Evolutionary conservation across 257 asterid genomes (phyloP), one percentile per base, ranked within the genome.

Genomic region (Solanum medicagineum): DNA sequence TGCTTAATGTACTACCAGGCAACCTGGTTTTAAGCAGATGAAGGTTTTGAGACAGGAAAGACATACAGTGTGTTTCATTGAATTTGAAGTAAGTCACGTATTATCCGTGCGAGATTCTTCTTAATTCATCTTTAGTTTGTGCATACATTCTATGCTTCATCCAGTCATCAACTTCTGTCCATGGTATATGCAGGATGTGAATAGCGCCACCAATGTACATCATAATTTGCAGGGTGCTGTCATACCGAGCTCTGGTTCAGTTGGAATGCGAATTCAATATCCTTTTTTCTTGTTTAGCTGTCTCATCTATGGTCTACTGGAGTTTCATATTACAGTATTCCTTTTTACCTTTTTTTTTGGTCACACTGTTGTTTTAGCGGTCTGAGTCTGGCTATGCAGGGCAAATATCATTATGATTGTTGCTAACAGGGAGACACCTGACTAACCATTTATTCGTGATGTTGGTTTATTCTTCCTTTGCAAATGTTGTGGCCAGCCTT

Each of bases 251-350:
- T 97, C 98, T 36, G 98, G 98, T 89, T 92, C 99, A 44, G 92
- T 97, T 88, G 99, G 99, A 94, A 97, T 97, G 98, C 98, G 99
- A 65, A 97, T 97, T 88, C 99, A 97, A 97, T 97, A 97, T 97
- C 99, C 99, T 97, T 93, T 40, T 15, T 81, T 6, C 40, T 70
- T 86, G 81, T 59, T n/a, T 47, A 80, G 19, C 26, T 26, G 47
- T 79, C 49, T 79, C 83, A 16, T 79, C 29, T 53, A 29, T 9
- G 7, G 49, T 79, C 49, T 53, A 10, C 65, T 0, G 49, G 65
- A 24, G 63, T 22, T 75, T 9, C 51, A 65, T 86, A 68, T 62
- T 19, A 29, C n/a, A 10, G 79, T 60, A 26, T 51, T 85, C 55
- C 20, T 24, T 77, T 85, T 54, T 47, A 11, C 51, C 11, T 70